Evolutionary conservation across 805 yeast genomes (phyloP).

Genomic region (Nakazawaea siamensis): DNA sequence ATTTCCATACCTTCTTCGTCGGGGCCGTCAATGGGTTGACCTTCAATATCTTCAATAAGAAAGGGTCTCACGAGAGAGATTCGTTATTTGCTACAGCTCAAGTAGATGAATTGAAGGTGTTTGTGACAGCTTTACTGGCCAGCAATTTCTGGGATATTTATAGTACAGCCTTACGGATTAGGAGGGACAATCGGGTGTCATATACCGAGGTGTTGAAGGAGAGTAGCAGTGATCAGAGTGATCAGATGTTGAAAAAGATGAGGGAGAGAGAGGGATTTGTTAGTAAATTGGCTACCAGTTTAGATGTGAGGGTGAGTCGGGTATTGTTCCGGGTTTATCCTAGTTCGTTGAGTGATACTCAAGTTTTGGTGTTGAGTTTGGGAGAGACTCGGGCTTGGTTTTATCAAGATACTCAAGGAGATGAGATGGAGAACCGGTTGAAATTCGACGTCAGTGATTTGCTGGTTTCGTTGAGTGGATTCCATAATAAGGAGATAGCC

Average conservation of each 20-base stretch:
- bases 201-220: slow-evolving; percentile 71
- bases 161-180: slow-evolving; percentile 60
- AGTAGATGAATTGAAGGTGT: slow-evolving; percentile 48
- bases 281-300: slow-evolving; percentile 52
- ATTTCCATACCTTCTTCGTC: slow-evolving; percentile 77
- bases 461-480: slow-evolving; percentile 56
- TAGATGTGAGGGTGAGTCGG: slow-evolving; percentile 52
- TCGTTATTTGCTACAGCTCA: slow-evolving; percentile 43
- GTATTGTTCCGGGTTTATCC: slow-evolving; percentile 70
- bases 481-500: slow-evolving; percentile 42
- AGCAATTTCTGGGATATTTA: slow-evolving; percentile 75
- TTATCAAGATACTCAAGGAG: slow-evolving; percentile 37
- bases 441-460: slow-evolving; percentile 56
- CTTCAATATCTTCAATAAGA: slow-evolving; percentile 61
- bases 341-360: slow-evolving; percentile 68
- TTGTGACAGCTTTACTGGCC: slow-evolving; percentile 77
- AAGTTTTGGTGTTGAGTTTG: slow-evolving; percentile 57
- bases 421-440: slow-evolving; percentile 45
- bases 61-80: slow-evolving; percentile 49
- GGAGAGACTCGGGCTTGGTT: slow-evolving; percentile 48
- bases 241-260: slow-evolving; percentile 12
- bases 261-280: slow-evolving; percentile 15
- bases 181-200: slow-evolving; percentile 63
- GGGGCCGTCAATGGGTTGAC: slow-evolving; percentile 39
- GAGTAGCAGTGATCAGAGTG: slow-evolving; percentile 26